Evolutionary conservation across 139 green algal genomes (phyloP).

Genomic region (Chara braunii): DNA sequence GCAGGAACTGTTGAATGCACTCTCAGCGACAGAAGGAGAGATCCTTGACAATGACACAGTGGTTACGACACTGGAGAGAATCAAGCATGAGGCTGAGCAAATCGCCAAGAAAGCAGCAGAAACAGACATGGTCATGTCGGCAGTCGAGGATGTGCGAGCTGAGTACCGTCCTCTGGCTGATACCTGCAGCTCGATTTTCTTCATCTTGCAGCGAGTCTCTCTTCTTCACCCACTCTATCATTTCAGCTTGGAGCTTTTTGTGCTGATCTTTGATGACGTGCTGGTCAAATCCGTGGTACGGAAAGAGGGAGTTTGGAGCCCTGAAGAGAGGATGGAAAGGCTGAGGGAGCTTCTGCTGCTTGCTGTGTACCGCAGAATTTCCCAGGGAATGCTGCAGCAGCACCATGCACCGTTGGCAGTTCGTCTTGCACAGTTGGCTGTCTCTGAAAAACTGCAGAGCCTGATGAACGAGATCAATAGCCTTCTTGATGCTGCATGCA

Average conservation of each 20-base stretch:
- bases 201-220: neutral
- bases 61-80: neutral
- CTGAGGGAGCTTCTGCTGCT: too few species aligned
- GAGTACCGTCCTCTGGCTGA: neutral
- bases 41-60: slow-evolving; percentile 14
- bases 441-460: too few species aligned
- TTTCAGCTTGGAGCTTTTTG: slow-evolving; percentile 7
- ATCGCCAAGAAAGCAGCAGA: neutral
- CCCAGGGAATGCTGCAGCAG: too few species aligned
- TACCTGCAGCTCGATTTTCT: neutral
- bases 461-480: too few species aligned
- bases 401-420: too few species aligned
- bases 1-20: slow-evolving; percentile 1
- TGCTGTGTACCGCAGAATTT: too few species aligned
- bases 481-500: too few species aligned
- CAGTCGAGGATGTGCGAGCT: neutral
- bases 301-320: too few species aligned
- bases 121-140: neutral
- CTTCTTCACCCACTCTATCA: slow-evolving; percentile 4
- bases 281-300: too few species aligned
- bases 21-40: neutral
- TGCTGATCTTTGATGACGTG: slow-evolving; percentile 13
- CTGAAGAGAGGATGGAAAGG: too few species aligned
- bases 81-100: slow-evolving; percentile 8
- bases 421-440: too few species aligned